A percentile compares a stretch with the other conserved stretches of the same genome.
These are phyloP conservation scores for Rugiboletus extremiorientalis DNA, from an alignment of 1,284 basidiomycete genomes.

Conservation along the genomic window DNA sequence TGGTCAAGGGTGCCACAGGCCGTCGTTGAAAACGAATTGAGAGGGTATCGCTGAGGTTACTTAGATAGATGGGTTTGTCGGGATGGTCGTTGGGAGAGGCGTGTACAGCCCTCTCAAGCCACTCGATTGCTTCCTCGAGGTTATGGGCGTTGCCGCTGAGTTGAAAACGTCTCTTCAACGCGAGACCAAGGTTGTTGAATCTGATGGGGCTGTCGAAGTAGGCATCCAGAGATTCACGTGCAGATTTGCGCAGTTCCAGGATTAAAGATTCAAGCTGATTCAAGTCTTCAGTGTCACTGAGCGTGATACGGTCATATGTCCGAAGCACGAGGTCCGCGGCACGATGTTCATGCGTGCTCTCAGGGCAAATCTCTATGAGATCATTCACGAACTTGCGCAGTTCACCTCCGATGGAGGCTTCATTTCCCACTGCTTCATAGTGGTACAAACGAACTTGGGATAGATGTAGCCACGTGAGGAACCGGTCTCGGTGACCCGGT, in stretches of 20 bases:
- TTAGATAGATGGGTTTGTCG: neutral
- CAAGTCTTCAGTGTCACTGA: neutral
- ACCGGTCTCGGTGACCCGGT: constrained; percentile 2
- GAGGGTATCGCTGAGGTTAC: neutral
- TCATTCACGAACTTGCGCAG: neutral
- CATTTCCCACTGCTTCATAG: neutral
- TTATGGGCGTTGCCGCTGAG: neutral
- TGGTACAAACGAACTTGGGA: constrained; percentile 2
- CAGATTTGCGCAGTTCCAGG: neutral
- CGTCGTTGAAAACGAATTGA: neutral
- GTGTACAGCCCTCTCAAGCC: neutral
- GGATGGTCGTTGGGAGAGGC: neutral
- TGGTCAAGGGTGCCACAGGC: neutral
- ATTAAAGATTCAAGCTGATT: constrained; percentile 1
- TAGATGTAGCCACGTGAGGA: constrained; percentile 1
- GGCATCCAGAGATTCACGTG: neutral
- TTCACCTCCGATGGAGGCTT: neutral
- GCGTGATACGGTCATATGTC: neutral
- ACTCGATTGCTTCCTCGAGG: constrained; percentile 1
- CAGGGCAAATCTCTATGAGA: neutral
- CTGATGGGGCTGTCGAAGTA: neutral
- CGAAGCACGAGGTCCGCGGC: constrained; percentile 5
- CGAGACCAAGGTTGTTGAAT: constrained; percentile 5
- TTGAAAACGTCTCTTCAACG: constrained; percentile 7
- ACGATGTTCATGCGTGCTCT: neutral